phyloP scores from a whole-genome alignment of 1,139 yeast species.

The Pneumocystis canis region DNA sequence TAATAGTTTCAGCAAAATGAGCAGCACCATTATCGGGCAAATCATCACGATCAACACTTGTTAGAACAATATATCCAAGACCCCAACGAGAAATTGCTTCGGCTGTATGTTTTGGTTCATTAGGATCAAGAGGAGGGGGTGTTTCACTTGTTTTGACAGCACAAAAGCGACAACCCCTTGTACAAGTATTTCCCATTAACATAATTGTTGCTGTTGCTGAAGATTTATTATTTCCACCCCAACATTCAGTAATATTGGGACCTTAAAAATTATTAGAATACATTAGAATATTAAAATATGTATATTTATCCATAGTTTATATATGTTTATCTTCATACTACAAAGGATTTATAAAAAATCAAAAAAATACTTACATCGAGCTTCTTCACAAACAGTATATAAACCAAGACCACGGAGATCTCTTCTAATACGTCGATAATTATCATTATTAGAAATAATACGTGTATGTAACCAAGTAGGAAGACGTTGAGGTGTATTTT shows the following conservation, averaged over 20 bases:
- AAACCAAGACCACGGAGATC: constrained; percentile 80
- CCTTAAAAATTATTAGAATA: not conserved
- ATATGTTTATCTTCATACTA: too few species aligned
- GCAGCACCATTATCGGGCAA: constrained; percentile 82
- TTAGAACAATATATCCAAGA: constrained; percentile 88
- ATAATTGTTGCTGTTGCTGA: constrained; percentile 98
- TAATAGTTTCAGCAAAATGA: constrained; percentile 81
- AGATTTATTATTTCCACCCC: constrained; percentile 89
- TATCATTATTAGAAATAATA: constrained; percentile 71
- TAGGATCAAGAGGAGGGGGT: constrained; percentile 84
- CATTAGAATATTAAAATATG: not conserved
- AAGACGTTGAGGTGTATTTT: constrained; percentile 22
- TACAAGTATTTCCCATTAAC: constrained; percentile 97
- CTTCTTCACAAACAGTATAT: constrained; percentile 87
- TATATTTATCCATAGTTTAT: not conserved
- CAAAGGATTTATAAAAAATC: too few species aligned
- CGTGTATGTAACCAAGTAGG: constrained; percentile 94
- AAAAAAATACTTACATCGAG: constrained; percentile 63
- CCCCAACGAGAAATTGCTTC: constrained; percentile 98
- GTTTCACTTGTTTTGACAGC: constrained; percentile 82
- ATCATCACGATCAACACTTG: constrained; percentile 97
- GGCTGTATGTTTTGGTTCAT: constrained; percentile 95
- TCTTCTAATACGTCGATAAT: constrained; percentile 61
- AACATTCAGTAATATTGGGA: constrained; percentile 98
- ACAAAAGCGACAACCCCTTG: constrained; percentile 96